A percentile compares a stretch with the other conserved stretches of the same genome.
Evolutionary conservation across 2,329 filamentous ascomycete genomes (phyloP).

Genomic region (Didymella sp.): DNA sequence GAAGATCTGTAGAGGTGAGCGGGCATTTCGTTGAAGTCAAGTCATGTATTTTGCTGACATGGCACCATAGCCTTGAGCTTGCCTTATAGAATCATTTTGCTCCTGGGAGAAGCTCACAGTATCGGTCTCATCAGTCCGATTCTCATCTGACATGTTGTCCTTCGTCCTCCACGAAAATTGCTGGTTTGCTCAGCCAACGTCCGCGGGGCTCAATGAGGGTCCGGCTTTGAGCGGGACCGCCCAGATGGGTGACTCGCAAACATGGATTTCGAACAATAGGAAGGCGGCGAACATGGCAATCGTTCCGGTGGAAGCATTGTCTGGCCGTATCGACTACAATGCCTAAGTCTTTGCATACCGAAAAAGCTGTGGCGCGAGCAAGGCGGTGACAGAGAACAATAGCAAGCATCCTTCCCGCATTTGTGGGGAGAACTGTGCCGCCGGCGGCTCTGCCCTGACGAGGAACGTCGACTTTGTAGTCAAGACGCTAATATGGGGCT

Average conservation of each 20-base stretch:
- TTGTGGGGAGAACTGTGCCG: conserved; percentile 4
- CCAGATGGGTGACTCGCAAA: neutral
- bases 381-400: conserved; percentile 8
- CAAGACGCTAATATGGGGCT: neutral
- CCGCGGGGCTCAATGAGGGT: neutral
- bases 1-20: neutral
- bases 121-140: conserved; percentile 2
- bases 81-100: neutral
- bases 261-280: conserved; percentile 6
- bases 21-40: neutral
- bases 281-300: neutral
- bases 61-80: neutral
- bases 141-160: neutral
- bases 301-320: neutral
- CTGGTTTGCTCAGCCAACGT: neutral
- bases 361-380: neutral
- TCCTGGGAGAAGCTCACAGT: neutral
- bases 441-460: neutral
- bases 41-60: too few relatives aligned
- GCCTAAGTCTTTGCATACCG: neutral
- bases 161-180: neutral
- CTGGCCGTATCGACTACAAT: neutral
- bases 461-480: neutral
- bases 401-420: conserved; percentile 17
- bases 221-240: neutral